Evolutionary conservation across 2,329 filamentous ascomycete genomes (phyloP).

Genomic region (Microdochium paspali): DNA sequence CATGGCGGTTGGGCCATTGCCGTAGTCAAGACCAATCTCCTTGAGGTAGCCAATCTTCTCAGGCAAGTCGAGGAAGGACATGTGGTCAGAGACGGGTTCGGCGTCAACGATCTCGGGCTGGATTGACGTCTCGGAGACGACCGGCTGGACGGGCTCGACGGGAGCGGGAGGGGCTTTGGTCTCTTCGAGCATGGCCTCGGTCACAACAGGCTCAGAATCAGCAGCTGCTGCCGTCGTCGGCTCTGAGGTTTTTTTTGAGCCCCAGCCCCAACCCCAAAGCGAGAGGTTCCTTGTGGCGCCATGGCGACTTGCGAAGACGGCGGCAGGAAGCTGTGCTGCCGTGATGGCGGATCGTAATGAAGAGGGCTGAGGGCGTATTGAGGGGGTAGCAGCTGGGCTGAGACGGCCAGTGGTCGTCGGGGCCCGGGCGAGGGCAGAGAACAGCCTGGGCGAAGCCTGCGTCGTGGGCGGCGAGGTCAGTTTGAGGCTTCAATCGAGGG

Average conservation of each 20-base stretch:
- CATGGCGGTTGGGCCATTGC: constrained; percentile 65
- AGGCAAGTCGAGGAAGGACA: constrained; percentile 49
- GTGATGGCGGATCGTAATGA: not conserved
- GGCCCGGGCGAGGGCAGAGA: not conserved
- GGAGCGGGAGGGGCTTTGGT: not conserved
- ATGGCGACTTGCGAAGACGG: not conserved
- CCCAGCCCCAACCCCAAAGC: not conserved
- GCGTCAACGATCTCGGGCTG: constrained; percentile 14
- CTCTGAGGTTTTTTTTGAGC: not conserved
- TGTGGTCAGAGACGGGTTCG: constrained; percentile 19
- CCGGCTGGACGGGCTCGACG: not conserved
- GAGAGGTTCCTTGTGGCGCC: not conserved
- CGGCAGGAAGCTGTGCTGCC: not conserved
- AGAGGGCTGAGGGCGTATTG: not conserved
- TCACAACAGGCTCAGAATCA: not conserved
- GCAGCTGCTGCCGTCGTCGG: not conserved
- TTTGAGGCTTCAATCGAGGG: not conserved
- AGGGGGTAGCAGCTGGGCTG: not conserved
- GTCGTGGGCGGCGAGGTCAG: not conserved
- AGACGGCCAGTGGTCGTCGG: not conserved
- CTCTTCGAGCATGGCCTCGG: not conserved
- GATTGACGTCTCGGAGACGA: not conserved
- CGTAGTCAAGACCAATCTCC: constrained; percentile 76
- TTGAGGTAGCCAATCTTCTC: constrained; percentile 77
- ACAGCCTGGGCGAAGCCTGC: not conserved